These are phyloP conservation scores for Cercospora sp. DNA, from an alignment of 2,329 filamentous ascomycete genomes.

Conservation along the genomic window DNA sequence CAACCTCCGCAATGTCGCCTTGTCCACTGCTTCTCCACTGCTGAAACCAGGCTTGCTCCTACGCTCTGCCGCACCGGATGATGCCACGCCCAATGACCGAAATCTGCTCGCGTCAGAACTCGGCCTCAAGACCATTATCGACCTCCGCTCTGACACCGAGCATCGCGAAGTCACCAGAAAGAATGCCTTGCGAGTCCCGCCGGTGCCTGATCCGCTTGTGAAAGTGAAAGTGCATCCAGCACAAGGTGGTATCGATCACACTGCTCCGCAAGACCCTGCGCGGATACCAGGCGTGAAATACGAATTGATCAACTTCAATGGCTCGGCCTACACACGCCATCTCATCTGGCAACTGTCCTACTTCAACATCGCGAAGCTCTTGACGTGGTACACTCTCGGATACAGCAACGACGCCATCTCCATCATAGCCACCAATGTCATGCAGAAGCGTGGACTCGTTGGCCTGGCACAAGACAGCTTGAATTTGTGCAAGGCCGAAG, in stretches of 20 bases:
- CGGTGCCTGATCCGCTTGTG: conserved; percentile 40
- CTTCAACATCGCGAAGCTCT: conserved; percentile 63
- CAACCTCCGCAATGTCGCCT: conserved; percentile 77
- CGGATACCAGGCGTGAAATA: conserved; percentile 66
- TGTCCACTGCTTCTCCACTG: conserved; percentile 55
- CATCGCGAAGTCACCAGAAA: conserved; percentile 53
- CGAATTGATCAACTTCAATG: conserved; percentile 71
- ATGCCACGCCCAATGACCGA: conserved; percentile 67
- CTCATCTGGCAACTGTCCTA: conserved; percentile 69
- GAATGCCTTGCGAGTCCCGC: conserved; percentile 50
- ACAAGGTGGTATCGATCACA: neutral
- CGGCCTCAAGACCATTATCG: conserved; percentile 70
- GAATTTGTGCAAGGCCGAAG: conserved; percentile 64
- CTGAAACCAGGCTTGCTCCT: conserved; percentile 29
- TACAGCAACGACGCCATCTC: conserved; percentile 68
- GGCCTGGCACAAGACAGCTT: conserved; percentile 70
- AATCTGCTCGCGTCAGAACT: conserved; percentile 59
- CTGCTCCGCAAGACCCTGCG: conserved; percentile 48
- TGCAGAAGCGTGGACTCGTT: conserved; percentile 69
- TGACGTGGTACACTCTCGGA: conserved; percentile 64
- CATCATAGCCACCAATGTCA: conserved; percentile 68
- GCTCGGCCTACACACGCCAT: conserved; percentile 66
- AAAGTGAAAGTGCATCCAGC: neutral
- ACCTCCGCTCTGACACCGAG: conserved; percentile 71
- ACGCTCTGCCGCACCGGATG: conserved; percentile 54